Conservation (phyloP, 495 filamentous ascomycete species). For the Mytilinidion resinicola region DNA sequence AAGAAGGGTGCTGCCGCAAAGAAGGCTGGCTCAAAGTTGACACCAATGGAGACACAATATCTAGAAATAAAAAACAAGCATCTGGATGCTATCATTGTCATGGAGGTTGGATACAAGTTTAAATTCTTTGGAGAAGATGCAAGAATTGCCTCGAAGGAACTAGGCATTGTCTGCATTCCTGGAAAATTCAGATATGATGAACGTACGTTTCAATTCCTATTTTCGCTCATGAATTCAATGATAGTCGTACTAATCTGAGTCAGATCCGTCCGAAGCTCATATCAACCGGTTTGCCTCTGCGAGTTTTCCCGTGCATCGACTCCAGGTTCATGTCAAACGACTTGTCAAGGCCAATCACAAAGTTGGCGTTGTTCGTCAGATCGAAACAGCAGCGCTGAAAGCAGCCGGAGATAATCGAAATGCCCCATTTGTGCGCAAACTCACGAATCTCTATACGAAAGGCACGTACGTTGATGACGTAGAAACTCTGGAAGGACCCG, state of each 20-base stretch:
- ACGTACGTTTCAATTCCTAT: constrained; percentile 42
- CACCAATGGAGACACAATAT: constrained; percentile 88
- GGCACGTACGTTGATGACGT: constrained; percentile 95
- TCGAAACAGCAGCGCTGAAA: constrained; percentile 98
- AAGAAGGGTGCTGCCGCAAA: constrained; percentile 60
- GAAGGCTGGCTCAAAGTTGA: constrained; percentile 59
- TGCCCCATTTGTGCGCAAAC: constrained; percentile 81
- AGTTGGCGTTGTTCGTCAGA: constrained; percentile 88
- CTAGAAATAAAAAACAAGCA: constrained; percentile 90
- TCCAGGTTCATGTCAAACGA: constrained; percentile 92
- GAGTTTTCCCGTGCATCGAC: constrained; percentile 85
- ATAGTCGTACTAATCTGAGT: neutral
- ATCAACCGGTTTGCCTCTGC: constrained; percentile 90
- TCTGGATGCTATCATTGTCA: constrained; percentile 79
- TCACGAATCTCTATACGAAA: constrained; percentile 97
- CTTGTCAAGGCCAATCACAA: constrained; percentile 90
- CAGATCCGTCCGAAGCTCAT: constrained; percentile 86
- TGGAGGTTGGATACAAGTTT: constrained; percentile 98
- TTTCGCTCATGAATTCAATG: neutral
- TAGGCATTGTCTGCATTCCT: constrained; percentile 94
- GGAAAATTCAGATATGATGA: constrained; percentile 94
- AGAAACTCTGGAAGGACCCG: constrained; percentile 61
- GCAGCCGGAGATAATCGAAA: constrained; percentile 94
- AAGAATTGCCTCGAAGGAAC: constrained; percentile 76
- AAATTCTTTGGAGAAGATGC: constrained; percentile 98